Conservation (phyloP, 352 stramenopile species). For the Phytophthora hybrid region DNA sequence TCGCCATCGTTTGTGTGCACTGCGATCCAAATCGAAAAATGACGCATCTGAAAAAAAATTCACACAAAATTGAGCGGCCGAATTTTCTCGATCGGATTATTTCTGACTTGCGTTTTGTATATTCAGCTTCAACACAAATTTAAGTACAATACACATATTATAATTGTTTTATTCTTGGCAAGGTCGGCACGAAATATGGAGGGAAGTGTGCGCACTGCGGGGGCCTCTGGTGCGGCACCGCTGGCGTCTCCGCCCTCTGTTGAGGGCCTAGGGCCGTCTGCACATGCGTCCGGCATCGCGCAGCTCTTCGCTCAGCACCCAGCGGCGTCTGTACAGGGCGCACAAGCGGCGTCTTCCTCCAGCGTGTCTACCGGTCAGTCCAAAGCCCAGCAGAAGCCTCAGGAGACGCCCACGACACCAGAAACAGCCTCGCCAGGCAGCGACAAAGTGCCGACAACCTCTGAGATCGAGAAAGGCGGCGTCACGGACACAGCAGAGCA, state of each 20-base stretch:
- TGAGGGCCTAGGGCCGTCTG: not conserved
- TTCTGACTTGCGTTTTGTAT: not conserved
- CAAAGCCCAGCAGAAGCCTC: not conserved
- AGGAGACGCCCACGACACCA: not conserved
- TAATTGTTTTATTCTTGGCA: not conserved
- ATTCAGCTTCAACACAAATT: not conserved
- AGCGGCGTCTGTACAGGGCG: too few species aligned
- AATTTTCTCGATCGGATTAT: slow-evolving; percentile 27
- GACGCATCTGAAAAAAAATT: not conserved
- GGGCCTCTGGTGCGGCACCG: not conserved
- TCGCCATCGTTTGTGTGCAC: slow-evolving; percentile 34
- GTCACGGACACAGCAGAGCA: too few species aligned
- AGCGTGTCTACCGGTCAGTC: too few species aligned
- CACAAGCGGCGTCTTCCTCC: too few species aligned
- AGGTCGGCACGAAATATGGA: slow-evolving; percentile 15
- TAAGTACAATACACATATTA: not conserved
- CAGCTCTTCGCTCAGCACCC: not conserved
- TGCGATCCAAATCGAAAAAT: slow-evolving; percentile 26
- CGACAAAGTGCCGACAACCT: not conserved
- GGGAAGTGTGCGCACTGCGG: slow-evolving; percentile 5
- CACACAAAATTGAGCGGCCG: too few species aligned
- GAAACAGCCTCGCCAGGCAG: slow-evolving; percentile 16
- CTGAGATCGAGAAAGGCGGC: slow-evolving; percentile 16
- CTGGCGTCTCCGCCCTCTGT: slow-evolving; percentile 13
- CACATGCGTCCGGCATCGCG: not conserved